Percentiles rank a stretch among this genome's conserved stretches.
These are phyloP conservation scores for Diaporthe sp. DNA, from an alignment of 2,329 filamentous ascomycete genomes.

Conservation along the genomic window DNA sequence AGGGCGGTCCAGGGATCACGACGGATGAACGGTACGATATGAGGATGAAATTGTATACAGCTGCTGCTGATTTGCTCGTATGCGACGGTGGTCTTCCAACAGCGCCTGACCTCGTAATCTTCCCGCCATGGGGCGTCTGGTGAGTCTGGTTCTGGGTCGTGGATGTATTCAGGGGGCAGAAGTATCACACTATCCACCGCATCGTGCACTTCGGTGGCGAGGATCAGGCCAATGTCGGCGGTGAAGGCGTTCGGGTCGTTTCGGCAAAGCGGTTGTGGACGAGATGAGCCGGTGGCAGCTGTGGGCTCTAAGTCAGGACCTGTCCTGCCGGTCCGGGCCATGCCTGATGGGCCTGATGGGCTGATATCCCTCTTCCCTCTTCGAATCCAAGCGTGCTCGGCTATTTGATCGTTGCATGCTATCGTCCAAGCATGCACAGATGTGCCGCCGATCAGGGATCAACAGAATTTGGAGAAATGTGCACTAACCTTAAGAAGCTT, in stretches of 20 bases:
- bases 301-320: not conserved
- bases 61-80: slow-evolving; percentile 4
- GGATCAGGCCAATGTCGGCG: not conserved
- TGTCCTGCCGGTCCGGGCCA: not conserved
- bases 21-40: not conserved
- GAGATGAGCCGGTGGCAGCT: not conserved
- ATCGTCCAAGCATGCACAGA: not conserved
- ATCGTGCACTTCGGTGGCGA: not conserved
- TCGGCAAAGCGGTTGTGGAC: not conserved
- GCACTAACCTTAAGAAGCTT: not conserved
- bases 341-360: too few species aligned
- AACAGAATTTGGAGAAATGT: not conserved
- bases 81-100: slow-evolving; percentile 5
- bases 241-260: not conserved
- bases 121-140: not conserved
- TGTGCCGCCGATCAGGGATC: not conserved
- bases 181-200: not conserved
- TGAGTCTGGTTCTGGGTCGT: not conserved
- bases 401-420: not conserved
- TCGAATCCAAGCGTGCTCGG: not conserved
- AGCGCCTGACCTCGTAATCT: not conserved
- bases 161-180: not conserved
- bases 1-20: slow-evolving; percentile 4
- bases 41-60: not conserved
- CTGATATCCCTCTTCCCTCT: not conserved